Evolutionary conservation across 2,329 filamentous ascomycete genomes (phyloP).

Genomic region (Aspergillus sp.): DNA sequence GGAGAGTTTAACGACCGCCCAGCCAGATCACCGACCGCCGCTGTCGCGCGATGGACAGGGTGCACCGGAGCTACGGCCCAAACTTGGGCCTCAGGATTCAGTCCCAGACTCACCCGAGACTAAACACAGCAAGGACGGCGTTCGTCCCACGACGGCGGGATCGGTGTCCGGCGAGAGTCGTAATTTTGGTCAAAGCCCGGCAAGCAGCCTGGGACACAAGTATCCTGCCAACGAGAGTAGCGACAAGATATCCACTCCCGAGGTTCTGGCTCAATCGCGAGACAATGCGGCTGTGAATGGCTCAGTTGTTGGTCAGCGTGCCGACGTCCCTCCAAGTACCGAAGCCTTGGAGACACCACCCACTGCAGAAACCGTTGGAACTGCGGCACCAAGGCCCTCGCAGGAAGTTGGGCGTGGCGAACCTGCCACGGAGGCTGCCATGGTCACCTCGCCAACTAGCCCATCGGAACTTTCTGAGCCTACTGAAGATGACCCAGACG

Average conservation of each 20-base stretch:
- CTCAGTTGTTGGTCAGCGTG: conserved; percentile 8
- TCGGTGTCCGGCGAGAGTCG: conserved; percentile 16
- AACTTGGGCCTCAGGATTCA: conserved; percentile 11
- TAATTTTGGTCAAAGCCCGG: conserved; percentile 12
- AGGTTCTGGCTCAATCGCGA: conserved; percentile 21
- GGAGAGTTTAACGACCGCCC: conserved; percentile 9
- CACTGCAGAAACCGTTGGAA: conserved; percentile 6
- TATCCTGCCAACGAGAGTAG: conserved; percentile 20
- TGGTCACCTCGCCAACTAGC: conserved; percentile 7
- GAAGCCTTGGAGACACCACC: conserved; percentile 1
- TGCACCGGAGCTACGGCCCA: conserved; percentile 11
- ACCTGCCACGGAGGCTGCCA: conserved; percentile 4
- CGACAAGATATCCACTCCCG: conserved; percentile 27
- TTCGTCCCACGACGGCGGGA: conserved; percentile 21
- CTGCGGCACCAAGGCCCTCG: conserved; percentile 2
- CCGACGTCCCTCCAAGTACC: conserved; percentile 9
- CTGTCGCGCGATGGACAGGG: conserved; percentile 20
- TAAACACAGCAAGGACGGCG: conserved; percentile 17
- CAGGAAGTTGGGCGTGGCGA: conserved; percentile 6
- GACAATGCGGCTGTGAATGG: conserved; percentile 18
- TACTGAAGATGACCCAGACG: conserved; percentile 42
- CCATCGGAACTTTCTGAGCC: conserved; percentile 8
- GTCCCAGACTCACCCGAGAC: conserved; percentile 10
- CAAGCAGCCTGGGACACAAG: conserved; percentile 19
- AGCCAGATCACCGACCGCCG: conserved; percentile 15